A percentile compares a stretch with the other conserved stretches of the same genome.
These are phyloP conservation scores for Tremellales sp. DNA, from an alignment of 1,284 basidiomycete genomes.

Conservation along the genomic window DNA sequence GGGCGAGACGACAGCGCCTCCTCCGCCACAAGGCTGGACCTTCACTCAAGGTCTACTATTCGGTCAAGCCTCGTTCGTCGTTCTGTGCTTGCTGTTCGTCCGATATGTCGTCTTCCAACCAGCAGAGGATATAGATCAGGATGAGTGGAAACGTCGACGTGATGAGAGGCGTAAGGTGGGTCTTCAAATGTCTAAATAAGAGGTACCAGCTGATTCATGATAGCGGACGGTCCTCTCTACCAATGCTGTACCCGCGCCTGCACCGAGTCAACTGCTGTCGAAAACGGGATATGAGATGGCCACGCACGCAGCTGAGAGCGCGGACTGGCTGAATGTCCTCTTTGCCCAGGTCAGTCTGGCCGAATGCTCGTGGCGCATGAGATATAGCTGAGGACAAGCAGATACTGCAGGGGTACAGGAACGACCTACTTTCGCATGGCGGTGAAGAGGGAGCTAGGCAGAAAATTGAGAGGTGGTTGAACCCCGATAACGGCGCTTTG, in stretches of 20 bases:
- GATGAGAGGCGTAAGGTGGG: constrained; percentile 40
- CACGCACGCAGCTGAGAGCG: constrained; percentile 53
- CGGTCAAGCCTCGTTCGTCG: constrained; percentile 52
- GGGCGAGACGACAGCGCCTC: background rate
- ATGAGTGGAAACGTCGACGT: constrained; percentile 28
- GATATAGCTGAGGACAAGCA: constrained; percentile 14
- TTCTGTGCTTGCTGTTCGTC: constrained; percentile 51
- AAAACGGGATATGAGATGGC: constrained; percentile 54
- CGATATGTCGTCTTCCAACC: constrained; percentile 55
- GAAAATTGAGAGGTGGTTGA: constrained; percentile 48
- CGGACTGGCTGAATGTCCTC: constrained; percentile 58
- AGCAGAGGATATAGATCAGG: constrained; percentile 44
- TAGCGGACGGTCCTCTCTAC: constrained; percentile 38
- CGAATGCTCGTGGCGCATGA: constrained; percentile 29
- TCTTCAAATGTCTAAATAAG: background rate
- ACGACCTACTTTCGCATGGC: constrained; percentile 43
- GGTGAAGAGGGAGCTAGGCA: constrained; percentile 49
- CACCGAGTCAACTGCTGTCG: constrained; percentile 47
- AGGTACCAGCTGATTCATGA: background rate
- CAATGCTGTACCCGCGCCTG: constrained; percentile 40
- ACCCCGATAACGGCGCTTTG: constrained; percentile 35
- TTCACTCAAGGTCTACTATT: constrained; percentile 56
- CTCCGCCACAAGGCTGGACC: constrained; percentile 35
- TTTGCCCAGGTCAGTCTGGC: constrained; percentile 52
- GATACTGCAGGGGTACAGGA: constrained; percentile 48